These are phyloP conservation scores for Cucumis sativus DNA, from an alignment of 306 rosid genomes.

Conservation along the genomic window DNA sequence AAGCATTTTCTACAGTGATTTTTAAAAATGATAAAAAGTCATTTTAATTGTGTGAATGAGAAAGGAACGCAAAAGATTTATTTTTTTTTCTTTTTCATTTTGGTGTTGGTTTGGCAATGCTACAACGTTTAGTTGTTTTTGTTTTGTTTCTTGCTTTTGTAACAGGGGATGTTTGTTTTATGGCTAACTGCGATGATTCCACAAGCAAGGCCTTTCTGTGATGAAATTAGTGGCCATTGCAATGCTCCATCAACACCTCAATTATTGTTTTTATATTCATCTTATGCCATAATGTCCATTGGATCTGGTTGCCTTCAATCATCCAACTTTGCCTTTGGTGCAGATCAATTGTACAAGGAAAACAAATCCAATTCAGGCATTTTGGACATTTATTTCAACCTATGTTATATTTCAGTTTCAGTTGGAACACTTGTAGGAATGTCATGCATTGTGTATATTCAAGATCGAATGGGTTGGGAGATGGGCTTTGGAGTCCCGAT, in stretches of 20 bases:
- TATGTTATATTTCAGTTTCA: neutral
- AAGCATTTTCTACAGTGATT: too few species aligned
- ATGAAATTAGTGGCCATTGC: neutral
- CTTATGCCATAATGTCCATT: conserved; percentile 13
- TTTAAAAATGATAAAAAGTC: too few species aligned
- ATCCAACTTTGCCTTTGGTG: conserved; percentile 15
- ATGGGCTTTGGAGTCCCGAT: conserved; percentile 25
- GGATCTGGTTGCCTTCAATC: conserved; percentile 20
- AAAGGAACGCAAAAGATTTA: neutral
- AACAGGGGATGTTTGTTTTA: conserved; percentile 20
- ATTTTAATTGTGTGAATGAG: neutral
- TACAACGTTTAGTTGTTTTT: neutral
- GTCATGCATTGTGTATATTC: conserved; percentile 13
- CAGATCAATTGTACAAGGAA: conserved; percentile 9
- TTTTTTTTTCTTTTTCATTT: too few species aligned
- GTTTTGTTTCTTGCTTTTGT: neutral
- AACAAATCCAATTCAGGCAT: neutral
- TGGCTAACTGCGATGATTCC: conserved; percentile 16
- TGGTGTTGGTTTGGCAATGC: neutral
- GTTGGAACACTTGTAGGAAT: neutral
- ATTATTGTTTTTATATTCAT: neutral
- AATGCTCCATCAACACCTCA: neutral
- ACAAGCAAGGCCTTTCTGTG: conserved; percentile 10
- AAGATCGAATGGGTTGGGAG: conserved; percentile 17
- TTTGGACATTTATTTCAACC: neutral